Evolutionary conservation across 495 filamentous ascomycete species (phyloP), one percentile per base, ranked within the genome.

Genomic region (Aspergillus bridgeri): DNA sequence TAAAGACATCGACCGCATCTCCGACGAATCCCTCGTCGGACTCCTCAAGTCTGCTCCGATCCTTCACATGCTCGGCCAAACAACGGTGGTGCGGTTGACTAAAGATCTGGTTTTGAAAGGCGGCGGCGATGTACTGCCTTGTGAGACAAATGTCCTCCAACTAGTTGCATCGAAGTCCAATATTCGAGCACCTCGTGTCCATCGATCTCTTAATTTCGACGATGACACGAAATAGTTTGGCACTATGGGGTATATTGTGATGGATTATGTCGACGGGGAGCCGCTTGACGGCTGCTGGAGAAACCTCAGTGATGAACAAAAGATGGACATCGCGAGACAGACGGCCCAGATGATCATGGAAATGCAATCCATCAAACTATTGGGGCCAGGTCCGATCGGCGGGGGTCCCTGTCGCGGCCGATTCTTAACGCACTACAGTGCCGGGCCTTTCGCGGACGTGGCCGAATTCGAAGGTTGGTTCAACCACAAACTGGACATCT

Each of bases 231-330:
- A 68, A 42, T 70, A 65, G 23, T 65, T 64, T 55, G 63, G 62
- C 6, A 73, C 53, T 13, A 58, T 23, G 33, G 59, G 67, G 6
- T 72, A 67, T 55, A 63, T 74, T 58, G 55, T 71, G n/a, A 72
- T 74, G 65, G 65, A 73, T 60, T 73, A 60, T 58, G 60, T 73
- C 54, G 4, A 53, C 23, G 66, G 71, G 18, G 22, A 65, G 54
- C 46, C 61, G 3, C 62, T 71, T 44, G 61, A 60, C 46, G 58
- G 63, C 24, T 61, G 65, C 51, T 74, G 66, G 71, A 48, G 53
- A 23, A 17, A 25, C 11, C 61, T 69, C 43, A 19, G 15, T 45
- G 52, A 62, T 11, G n/a, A 27, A 5, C 62, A 66, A 48, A 33
- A 58, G 23, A 42, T 25, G 21, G 43, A 64, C n/a, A 57, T 71